A percentile compares a stretch with the other conserved stretches of the same genome.
Conservation (phyloP, 148 eudicot genomes). For the Selenicereus undatus region DNA sequence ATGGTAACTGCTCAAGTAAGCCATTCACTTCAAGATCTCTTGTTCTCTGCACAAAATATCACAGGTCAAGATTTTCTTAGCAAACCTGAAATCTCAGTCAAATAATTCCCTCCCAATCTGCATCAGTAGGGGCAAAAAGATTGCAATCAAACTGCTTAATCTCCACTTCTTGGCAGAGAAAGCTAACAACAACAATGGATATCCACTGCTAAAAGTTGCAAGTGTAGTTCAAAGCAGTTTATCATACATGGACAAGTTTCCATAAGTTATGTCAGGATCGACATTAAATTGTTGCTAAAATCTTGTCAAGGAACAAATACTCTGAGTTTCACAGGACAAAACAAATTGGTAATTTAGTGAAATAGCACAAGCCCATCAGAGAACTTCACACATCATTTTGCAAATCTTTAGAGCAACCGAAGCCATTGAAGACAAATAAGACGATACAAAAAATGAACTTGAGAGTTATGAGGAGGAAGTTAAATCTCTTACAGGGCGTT, state of each 20-base stretch:
- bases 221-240: not conserved
- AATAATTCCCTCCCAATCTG: not conserved
- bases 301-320: not conserved
- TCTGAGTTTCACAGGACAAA: not conserved
- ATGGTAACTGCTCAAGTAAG: slow-evolving; percentile 85
- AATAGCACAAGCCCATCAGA: not conserved
- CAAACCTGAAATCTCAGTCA: not conserved
- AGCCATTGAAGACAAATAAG: not conserved
- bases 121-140: not conserved
- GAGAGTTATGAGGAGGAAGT: not conserved
- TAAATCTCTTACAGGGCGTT: slow-evolving; percentile 59
- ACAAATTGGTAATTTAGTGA: not conserved
- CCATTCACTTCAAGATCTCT: slow-evolving; percentile 84
- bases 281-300: not conserved
- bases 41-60: slow-evolving; percentile 56
- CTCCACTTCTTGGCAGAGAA: not conserved
- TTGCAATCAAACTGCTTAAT: not conserved
- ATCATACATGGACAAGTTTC: not conserved
- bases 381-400: not conserved
- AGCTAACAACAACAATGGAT: not conserved
- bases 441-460: not conserved
- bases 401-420: not conserved
- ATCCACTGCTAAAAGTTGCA: not conserved
- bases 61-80: not conserved
- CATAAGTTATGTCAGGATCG: not conserved